phyloP scores from a whole-genome alignment of 257 asterid species.

The Solanum lycopersicoides region DNA sequence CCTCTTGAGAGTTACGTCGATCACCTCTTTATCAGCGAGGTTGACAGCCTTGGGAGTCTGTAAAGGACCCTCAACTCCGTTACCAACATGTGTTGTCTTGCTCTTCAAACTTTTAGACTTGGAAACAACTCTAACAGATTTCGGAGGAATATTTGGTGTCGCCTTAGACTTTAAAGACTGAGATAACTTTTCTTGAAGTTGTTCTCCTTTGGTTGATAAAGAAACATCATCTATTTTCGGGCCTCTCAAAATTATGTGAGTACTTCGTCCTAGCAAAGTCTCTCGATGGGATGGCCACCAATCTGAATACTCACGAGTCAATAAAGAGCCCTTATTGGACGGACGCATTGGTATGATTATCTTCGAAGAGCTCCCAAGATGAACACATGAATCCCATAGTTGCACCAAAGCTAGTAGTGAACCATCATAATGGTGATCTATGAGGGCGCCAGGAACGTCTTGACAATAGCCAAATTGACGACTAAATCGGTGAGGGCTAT shows the following conservation, averaged over 20 bases:
- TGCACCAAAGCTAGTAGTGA: not conserved
- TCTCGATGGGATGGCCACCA: not conserved
- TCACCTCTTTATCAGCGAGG: not conserved
- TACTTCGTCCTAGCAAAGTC: not conserved
- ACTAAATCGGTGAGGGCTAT: not conserved
- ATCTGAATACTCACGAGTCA: not conserved
- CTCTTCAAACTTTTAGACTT: not conserved
- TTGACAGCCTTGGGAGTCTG: not conserved
- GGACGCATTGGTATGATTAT: not conserved
- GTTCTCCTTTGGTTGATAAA: not conserved
- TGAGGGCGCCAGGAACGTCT: not conserved
- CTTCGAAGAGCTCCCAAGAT: not conserved
- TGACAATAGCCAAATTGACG: not conserved
- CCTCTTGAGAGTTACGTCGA: not conserved
- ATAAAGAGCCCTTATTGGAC: not conserved
- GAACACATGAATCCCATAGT: not conserved
- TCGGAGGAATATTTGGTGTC: no score
- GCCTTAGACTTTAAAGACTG: not conserved
- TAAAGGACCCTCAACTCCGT: not conserved
- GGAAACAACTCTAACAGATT: no score
- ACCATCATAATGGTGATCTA: not conserved
- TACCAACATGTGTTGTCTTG: not conserved
- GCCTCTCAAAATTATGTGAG: not conserved
- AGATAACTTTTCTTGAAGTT: not conserved
- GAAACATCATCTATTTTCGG: not conserved